phyloP scores from a whole-genome alignment of 208 protist species.

The Trypanosoma melophagium region DNA sequence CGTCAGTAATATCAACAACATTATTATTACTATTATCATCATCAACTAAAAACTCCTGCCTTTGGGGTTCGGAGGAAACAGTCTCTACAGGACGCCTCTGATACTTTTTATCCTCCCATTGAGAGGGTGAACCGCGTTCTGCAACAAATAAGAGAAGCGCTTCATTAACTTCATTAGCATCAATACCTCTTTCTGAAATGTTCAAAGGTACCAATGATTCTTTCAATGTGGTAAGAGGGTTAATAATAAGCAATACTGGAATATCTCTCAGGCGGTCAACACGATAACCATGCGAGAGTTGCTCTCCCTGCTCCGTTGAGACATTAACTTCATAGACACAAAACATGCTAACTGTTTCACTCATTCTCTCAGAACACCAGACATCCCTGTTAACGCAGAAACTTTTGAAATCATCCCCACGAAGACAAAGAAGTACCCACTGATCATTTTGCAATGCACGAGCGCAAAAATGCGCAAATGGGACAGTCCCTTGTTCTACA shows the following conservation, averaged over 20 bases:
- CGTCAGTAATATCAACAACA: neutral
- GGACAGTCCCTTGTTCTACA: conserved; percentile 34
- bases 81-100: conserved; percentile 16
- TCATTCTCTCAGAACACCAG: conserved; percentile 50
- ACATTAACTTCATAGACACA: conserved; percentile 61
- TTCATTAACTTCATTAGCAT: conserved; percentile 46
- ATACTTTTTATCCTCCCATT: conserved; percentile 26
- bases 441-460: conserved; percentile 35
- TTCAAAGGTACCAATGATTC: conserved; percentile 41
- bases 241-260: conserved; percentile 62
- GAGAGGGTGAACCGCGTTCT: conserved; percentile 39
- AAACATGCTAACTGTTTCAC: conserved; percentile 37
- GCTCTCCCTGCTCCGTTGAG: conserved; percentile 32
- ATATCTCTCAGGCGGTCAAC: conserved; percentile 27
- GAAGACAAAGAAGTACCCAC: conserved; percentile 68
- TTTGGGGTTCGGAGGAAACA: neutral
- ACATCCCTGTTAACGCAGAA: conserved; percentile 73
- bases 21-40: conserved; percentile 3
- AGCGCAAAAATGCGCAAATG: conserved; percentile 46
- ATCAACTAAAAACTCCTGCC: neutral
- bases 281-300: conserved; percentile 46
- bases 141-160: conserved; percentile 26
- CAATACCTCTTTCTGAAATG: conserved; percentile 26
- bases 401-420: conserved; percentile 53
- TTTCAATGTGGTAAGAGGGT: conserved; percentile 59